These are phyloP conservation scores for Stagonosporopsis cucurbitacearum DNA, from an alignment of 2,329 filamentous ascomycete species.

Conservation along the genomic window DNA sequence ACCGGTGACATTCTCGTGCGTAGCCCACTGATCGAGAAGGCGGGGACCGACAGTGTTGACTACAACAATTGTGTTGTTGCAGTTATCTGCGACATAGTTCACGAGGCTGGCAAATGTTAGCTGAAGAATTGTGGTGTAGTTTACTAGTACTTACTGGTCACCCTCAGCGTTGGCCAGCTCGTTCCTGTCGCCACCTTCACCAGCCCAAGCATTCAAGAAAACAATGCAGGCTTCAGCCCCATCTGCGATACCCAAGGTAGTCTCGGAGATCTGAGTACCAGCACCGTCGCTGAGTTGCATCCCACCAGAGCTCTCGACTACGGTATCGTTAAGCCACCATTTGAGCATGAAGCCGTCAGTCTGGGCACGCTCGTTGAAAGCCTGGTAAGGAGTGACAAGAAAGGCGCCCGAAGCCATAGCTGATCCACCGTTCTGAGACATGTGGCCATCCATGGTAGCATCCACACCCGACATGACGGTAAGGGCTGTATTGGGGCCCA, in stretches of 20 bases:
- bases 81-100: conserved; percentile 51
- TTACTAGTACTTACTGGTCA: conserved; percentile 4
- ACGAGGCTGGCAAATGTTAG: conserved; percentile 36
- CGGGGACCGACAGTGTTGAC: conserved; percentile 66
- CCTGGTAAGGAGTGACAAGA: conserved; percentile 15
- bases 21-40: conserved; percentile 75
- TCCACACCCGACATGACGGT: conserved; percentile 16
- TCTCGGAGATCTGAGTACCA: conserved; percentile 16
- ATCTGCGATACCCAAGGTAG: conserved; percentile 13
- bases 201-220: conserved; percentile 26
- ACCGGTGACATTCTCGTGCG: conserved; percentile 77
- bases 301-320: conserved; percentile 9
- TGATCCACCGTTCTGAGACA: conserved; percentile 16
- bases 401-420: conserved; percentile 18
- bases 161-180: conserved; percentile 13
- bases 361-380: conserved; percentile 16
- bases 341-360: conserved; percentile 19
- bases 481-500: conserved; percentile 19
- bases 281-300: conserved; percentile 16
- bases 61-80: conserved; percentile 58
- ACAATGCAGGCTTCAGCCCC: conserved; percentile 26
- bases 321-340: conserved; percentile 22
- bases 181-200: conserved; percentile 18
- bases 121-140: background rate
- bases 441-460: conserved; percentile 19